Conservation (phyloP, 148 eudicot species). For the Fagopyrum esculentum region DNA sequence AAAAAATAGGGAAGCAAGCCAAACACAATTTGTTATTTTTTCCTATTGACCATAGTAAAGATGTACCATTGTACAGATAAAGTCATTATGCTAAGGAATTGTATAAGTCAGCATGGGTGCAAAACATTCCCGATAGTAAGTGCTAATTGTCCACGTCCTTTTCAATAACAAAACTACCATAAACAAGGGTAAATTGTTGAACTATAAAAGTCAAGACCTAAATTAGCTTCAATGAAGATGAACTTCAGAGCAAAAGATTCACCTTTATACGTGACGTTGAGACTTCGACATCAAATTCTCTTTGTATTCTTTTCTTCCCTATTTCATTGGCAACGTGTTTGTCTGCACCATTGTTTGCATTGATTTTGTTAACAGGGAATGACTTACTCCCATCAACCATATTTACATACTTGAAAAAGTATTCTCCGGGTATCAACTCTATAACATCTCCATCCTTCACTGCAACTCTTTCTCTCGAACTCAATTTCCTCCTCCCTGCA, state of each 20-base stretch:
- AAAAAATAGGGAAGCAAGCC: not conserved
- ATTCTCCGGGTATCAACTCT: slow-evolving; percentile 85
- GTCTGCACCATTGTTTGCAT: slow-evolving; percentile 17
- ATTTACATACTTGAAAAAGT: slow-evolving; percentile 53
- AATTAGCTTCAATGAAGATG: too few species aligned
- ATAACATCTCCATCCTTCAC: slow-evolving; percentile 62
- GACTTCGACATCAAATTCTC: slow-evolving; percentile 39
- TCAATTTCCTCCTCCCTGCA: slow-evolving; percentile 48
- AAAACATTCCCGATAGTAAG: not conserved
- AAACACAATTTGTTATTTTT: not conserved
- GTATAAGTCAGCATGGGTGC: not conserved
- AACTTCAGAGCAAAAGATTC: slow-evolving; percentile 11
- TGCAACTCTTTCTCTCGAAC: slow-evolving; percentile 39
- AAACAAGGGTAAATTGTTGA: not conserved
- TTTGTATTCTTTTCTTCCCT: slow-evolving; percentile 40
- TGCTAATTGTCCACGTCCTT: not conserved
- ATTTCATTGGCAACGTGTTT: slow-evolving; percentile 10
- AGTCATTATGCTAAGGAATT: not conserved
- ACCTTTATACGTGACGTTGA: slow-evolving; percentile 30
- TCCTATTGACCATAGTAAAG: not conserved
- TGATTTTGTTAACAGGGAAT: slow-evolving; percentile 18
- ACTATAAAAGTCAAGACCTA: not conserved
- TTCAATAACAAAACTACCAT: too few species aligned
- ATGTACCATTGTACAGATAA: not conserved
- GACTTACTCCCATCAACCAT: slow-evolving; percentile 20